Conservation (phyloP, 169 alveolate species). For the Nephromyces sp. region DNA sequence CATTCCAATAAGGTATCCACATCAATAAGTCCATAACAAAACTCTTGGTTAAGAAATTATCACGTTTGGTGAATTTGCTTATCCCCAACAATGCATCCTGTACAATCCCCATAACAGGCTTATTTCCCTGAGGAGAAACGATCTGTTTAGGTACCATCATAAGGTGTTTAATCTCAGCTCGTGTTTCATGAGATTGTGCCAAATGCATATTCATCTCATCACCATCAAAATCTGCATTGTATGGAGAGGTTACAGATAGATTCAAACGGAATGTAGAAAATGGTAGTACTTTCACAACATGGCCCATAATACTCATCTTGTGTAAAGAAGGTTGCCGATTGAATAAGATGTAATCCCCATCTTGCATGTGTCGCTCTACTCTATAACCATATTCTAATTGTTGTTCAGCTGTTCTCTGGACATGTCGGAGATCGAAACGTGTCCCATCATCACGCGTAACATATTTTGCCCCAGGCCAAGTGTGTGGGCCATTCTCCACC, state of each 20-base stretch:
- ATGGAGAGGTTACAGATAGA: conserved; percentile 97
- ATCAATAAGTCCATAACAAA: conserved; percentile 74
- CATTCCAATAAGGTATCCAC: conserved; percentile 95
- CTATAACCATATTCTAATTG: conserved; percentile 87
- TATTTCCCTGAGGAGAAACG: conserved; percentile 98
- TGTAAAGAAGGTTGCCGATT: conserved; percentile 99
- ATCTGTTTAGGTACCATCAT: conserved; percentile 97
- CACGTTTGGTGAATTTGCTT: conserved; percentile 87
- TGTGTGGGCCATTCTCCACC: conserved; percentile 92
- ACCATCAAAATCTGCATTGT: conserved; percentile 99
- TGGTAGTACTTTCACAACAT: conserved; percentile 89
- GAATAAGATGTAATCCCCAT: conserved; percentile 95
- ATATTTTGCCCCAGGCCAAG: conserved; percentile 97
- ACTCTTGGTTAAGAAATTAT: conserved; percentile 87
- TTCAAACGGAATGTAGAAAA: conserved; percentile 97
- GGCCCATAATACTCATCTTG: conserved; percentile 99
- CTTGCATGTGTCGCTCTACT: conserved; percentile 97
- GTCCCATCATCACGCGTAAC: conserved; percentile 89
- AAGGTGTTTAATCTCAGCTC: conserved; percentile 95
- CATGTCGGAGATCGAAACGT: conserved; percentile 47
- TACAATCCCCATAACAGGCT: conserved; percentile 99
- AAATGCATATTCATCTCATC: conserved; percentile 99
- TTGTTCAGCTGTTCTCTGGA: conserved; percentile 60
- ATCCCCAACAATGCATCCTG: conserved; percentile 95
- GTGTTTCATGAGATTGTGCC: conserved; percentile 95